These are phyloP conservation scores for Colletotrichum magnum DNA, from an alignment of 2,329 filamentous ascomycete species.

Conservation along the genomic window DNA sequence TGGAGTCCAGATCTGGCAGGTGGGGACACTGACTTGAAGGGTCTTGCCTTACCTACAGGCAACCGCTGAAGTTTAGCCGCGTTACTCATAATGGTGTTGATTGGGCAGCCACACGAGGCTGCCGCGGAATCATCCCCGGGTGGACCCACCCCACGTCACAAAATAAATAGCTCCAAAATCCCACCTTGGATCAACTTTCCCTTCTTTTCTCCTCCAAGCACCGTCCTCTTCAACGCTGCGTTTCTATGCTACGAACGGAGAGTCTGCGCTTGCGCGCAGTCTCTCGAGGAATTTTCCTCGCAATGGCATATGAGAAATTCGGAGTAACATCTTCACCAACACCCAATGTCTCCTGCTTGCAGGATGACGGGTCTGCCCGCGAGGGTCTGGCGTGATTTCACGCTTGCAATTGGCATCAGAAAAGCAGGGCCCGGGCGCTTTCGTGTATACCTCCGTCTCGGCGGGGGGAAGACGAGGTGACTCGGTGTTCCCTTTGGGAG, in stretches of 20 bases:
- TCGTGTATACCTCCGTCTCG: constrained; percentile 42
- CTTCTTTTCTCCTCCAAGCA: constrained; percentile 68
- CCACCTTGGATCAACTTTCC: constrained; percentile 35
- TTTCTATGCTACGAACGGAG: constrained; percentile 94
- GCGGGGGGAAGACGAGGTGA: constrained; percentile 50
- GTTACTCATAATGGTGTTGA: neutral
- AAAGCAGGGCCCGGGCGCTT: constrained; percentile 75
- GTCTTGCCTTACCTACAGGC: constrained; percentile 11
- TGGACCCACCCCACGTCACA: constrained; percentile 28
- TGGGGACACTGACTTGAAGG: constrained; percentile 26
- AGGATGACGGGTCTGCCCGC: constrained; percentile 77
- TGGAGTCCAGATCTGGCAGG: constrained; percentile 34
- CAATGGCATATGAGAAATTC: constrained; percentile 94
- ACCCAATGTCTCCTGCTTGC: constrained; percentile 57
- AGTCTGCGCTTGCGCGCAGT: constrained; percentile 51
- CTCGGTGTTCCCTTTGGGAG: constrained; percentile 79
- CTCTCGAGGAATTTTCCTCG: constrained; percentile 42
- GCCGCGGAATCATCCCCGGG: constrained; percentile 28
- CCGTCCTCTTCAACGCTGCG: constrained; percentile 92
- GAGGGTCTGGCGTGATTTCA: constrained; percentile 87
- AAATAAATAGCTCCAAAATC: constrained; percentile 32
- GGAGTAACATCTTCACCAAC: constrained; percentile 88
- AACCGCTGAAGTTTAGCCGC: neutral
- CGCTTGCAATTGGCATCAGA: constrained; percentile 94
- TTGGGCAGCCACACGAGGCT: constrained; percentile 42